Percentiles rank a stretch among this genome's conserved stretches.
Evolutionary conservation across 139 green algal genomes (phyloP).

Genomic region (Chlamydomonas incerta): DNA sequence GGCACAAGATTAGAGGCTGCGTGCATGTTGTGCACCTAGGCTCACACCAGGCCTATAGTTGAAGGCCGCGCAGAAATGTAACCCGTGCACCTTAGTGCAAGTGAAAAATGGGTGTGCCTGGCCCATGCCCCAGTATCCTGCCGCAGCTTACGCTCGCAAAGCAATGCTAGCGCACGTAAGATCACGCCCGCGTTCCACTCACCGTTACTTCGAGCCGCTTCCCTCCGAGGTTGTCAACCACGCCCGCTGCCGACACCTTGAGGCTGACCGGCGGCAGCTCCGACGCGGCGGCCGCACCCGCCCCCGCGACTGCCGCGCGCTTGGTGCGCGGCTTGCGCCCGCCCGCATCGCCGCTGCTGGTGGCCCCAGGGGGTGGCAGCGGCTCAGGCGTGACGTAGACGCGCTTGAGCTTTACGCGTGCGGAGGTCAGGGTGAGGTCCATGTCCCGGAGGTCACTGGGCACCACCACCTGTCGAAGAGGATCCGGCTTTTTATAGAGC

Average conservation of each 20-base stretch:
- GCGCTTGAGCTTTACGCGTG: constrained; percentile 38
- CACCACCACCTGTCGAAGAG: constrained; percentile 6
- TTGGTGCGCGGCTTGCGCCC: background rate
- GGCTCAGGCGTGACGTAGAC: constrained; percentile 1
- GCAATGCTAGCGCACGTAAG: too few relatives aligned
- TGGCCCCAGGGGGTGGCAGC: background rate
- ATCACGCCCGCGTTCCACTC: too few relatives aligned
- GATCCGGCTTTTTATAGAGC: too few relatives aligned
- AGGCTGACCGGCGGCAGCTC: background rate
- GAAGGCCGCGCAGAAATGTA: too few relatives aligned
- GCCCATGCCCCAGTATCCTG: too few relatives aligned
- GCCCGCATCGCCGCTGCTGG: background rate
- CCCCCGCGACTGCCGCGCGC: background rate
- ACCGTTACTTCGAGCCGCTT: constrained; percentile 32
- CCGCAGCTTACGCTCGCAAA: too few relatives aligned
- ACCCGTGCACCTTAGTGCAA: too few relatives aligned
- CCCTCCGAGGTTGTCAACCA: constrained; percentile 35
- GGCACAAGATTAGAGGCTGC: too few relatives aligned
- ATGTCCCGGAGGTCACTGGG: constrained; percentile 1
- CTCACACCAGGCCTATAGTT: too few relatives aligned
- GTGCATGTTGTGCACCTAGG: too few relatives aligned
- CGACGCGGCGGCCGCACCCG: background rate
- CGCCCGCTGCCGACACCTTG: constrained; percentile 29
- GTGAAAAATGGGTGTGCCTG: too few relatives aligned
- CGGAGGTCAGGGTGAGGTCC: constrained; percentile 40